These are phyloP conservation scores for Claviceps sp. DNA, from an alignment of 2,329 filamentous ascomycete species.

Conservation along the genomic window DNA sequence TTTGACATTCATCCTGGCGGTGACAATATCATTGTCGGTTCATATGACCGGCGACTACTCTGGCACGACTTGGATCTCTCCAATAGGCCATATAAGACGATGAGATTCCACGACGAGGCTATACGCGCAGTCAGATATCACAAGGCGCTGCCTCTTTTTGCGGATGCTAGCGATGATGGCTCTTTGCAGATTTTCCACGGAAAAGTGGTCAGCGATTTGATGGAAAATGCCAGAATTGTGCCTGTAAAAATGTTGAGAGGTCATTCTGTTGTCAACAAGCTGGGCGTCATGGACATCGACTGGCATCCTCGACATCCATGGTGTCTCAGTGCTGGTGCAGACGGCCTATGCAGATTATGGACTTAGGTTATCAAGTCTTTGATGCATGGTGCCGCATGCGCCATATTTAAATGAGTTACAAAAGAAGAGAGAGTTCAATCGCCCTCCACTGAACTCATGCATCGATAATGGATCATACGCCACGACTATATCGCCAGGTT, in stretches of 20 bases:
- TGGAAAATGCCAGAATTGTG: conserved; percentile 94
- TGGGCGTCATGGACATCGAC: conserved; percentile 87
- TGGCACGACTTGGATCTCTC: conserved; percentile 97
- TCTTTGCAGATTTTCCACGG: conserved; percentile 93
- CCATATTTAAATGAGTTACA: too few relatives aligned
- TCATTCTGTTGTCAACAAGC: conserved; percentile 70
- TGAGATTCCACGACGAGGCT: conserved; percentile 86
- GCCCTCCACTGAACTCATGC: too few relatives aligned
- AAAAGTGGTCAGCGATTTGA: conserved; percentile 83
- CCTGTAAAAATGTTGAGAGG: conserved; percentile 88
- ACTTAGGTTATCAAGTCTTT: conserved; percentile 29
- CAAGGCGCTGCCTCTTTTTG: conserved; percentile 71
- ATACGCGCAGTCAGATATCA: conserved; percentile 86
- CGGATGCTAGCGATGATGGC: conserved; percentile 89
- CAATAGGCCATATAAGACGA: conserved; percentile 83
- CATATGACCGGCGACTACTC: conserved; percentile 82
- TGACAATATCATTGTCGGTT: conserved; percentile 87
- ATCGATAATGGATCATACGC: too few relatives aligned
- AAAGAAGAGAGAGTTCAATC: too few relatives aligned
- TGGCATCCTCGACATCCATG: conserved; percentile 94
- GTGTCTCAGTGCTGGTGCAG: conserved; percentile 87
- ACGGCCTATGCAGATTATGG: conserved; percentile 88
- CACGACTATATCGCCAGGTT: too few relatives aligned
- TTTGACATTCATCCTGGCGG: conserved; percentile 90
- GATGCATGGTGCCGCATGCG: too few relatives aligned